Conservation (phyloP, 148 eudicot genomes). For the Arctostaphylos glauca region DNA sequence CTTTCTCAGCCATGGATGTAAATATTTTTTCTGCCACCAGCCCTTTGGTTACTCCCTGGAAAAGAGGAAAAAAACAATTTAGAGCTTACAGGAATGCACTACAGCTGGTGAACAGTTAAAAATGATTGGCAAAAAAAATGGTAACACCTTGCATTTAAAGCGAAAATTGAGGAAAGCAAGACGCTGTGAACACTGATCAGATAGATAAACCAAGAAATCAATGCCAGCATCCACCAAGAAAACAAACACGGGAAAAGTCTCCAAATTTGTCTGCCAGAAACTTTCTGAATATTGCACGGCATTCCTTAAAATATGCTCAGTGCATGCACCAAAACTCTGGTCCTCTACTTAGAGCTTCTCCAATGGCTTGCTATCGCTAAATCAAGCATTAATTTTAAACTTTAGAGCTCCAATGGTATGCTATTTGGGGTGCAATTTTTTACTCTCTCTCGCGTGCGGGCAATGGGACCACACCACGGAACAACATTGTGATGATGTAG, state of each 20-base stretch:
- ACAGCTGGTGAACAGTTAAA: background rate
- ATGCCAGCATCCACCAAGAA: background rate
- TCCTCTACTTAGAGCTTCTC: background rate
- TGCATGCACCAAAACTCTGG: background rate
- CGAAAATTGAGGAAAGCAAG: background rate
- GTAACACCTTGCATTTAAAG: background rate
- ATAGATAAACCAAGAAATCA: background rate
- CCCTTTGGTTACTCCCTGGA: conserved; percentile 15
- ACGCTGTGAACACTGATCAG: background rate
- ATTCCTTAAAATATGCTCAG: background rate
- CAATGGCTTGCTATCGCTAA: background rate
- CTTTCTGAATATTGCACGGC: background rate
- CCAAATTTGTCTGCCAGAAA: background rate
- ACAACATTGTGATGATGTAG: background rate
- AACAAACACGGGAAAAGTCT: background rate
- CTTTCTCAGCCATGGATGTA: conserved; percentile 16
- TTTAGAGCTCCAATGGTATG: background rate
- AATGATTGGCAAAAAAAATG: background rate
- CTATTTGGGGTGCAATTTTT: background rate
- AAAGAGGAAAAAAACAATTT: conserved; percentile 16
- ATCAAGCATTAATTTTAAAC: background rate
- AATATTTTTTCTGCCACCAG: conserved; percentile 13
- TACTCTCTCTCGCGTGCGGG: background rate
- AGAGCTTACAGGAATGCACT: background rate
- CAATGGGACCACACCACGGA: background rate